phyloP scores from a whole-genome alignment of 371 early-diverging fungal genomes.

The Capniomyces stellatus region DNA sequence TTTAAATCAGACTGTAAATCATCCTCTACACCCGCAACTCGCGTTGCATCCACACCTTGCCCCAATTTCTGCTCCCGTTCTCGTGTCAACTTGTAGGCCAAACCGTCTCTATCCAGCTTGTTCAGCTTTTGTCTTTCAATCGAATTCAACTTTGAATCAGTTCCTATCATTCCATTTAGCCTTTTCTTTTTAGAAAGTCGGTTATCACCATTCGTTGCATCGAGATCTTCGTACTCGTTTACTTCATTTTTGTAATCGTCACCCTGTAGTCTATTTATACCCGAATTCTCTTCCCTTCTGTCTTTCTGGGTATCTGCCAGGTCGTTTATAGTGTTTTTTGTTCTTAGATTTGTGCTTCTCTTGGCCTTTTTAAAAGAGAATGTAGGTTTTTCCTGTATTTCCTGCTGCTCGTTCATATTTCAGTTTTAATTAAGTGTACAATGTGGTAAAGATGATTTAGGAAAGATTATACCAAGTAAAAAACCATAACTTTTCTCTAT shows the following conservation, averaged over 20 bases:
- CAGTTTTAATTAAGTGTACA: background rate
- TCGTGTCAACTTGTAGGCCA: background rate
- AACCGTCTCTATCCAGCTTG: background rate
- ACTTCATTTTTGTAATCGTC: background rate
- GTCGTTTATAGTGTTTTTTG: background rate
- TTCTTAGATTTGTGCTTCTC: background rate
- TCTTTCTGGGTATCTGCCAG: background rate
- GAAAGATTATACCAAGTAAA: background rate
- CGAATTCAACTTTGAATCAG: background rate
- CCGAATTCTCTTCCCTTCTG: background rate
- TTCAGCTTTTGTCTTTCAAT: background rate
- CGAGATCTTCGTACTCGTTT: background rate
- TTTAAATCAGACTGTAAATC: background rate
- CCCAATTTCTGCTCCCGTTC: background rate
- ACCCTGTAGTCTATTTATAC: too few species aligned
- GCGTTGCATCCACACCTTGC: background rate
- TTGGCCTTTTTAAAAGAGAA: constrained; percentile 2
- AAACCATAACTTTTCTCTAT: background rate
- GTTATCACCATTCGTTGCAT: too few species aligned
- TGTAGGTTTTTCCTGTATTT: background rate
- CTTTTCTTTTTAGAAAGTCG: background rate
- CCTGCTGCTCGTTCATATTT: background rate
- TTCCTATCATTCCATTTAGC: background rate
- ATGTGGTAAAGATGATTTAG: background rate
- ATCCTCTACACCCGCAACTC: background rate